Evolutionary conservation across 2,329 filamentous ascomycete species (phyloP), one percentile per base, ranked within the genome.

Genomic region (Aulographum hederae): DNA sequence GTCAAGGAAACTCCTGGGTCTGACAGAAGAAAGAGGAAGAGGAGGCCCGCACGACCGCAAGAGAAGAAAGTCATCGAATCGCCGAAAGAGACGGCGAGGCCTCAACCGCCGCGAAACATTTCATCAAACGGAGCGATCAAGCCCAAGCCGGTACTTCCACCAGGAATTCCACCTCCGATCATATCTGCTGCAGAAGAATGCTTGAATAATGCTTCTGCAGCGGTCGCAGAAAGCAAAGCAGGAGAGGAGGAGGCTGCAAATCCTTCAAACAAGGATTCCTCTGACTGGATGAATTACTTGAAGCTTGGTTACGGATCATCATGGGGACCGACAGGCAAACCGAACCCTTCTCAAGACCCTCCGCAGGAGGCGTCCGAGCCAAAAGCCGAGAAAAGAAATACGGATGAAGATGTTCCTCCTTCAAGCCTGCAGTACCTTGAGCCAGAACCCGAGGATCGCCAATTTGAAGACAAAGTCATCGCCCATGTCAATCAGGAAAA

Each of bases 1-100:
- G 69, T 94, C 5, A 68, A 69, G 32, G 78, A 91, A 21, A 84
- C 81, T 40, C 78, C 82, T 11, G 69, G 67, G 2, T 75, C 78
- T 2, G 64, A 65, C 36, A 67, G 77, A 19, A 61, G 64, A 30
- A 57, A 47, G 56, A 26, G 54, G 48, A 39, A 66, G 46, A 42
- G 52, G 45, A 34, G 41, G 41, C 34, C 48, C 48, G 14, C 15
- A 20, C 26, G 18, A 37, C 32, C 5, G 18, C 14, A 18, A 26
- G 30, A 13, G 10, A 13, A 20, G 10, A 6, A 20, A 17, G 17
- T 8, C 15, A 5, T 6, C 16, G 25, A 15, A 5, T 17, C 12
- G 5, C 12, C 11, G 2, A n/a, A n/a, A n/a, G n/a, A n/a, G n/a
- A n/a, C n/a, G n/a, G n/a, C 16, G 28, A 18, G 3, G 17, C 10